Evolutionary conservation across 331 rosid genomes (phyloP).

Genomic region (Prunus yedoensis): DNA sequence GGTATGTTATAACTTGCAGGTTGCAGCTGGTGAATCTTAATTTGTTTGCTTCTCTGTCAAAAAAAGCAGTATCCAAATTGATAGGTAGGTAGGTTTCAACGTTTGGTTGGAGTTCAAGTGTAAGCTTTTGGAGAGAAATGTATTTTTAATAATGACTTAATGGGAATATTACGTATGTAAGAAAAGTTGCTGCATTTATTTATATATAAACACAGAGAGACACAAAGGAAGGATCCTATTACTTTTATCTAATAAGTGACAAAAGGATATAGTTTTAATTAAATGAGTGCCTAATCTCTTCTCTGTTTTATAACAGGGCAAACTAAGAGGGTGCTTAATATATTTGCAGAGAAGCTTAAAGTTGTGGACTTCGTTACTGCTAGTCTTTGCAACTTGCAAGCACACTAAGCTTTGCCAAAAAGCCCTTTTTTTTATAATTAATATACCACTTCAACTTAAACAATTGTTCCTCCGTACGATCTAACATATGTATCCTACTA

Average conservation of each 20-base stretch:
- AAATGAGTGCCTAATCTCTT: conserved; percentile 14
- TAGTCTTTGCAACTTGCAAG: conserved; percentile 13
- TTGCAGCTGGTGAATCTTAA: not conserved
- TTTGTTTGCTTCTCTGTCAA: not conserved
- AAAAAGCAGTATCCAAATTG: conserved; percentile 1
- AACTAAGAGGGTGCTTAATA: not conserved
- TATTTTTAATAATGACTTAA: conserved; percentile 2
- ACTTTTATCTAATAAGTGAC: conserved; percentile 15
- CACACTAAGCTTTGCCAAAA: not conserved
- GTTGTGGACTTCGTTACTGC: not conserved
- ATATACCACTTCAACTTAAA: conserved; percentile 20
- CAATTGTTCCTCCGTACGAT: not conserved
- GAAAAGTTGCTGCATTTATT: not conserved
- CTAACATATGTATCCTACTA: not conserved
- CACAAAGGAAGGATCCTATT: not conserved
- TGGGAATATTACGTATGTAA: not conserved
- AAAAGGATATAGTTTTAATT: not conserved
- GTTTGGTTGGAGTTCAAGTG: conserved; percentile 10
- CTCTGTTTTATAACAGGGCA: not conserved
- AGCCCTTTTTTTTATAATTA: conserved; percentile 1
- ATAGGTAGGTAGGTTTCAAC: conserved; percentile 5
- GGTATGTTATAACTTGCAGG: not conserved
- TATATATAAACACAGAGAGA: not conserved
- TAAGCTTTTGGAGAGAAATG: not conserved
- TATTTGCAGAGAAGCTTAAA: not conserved